Base-by-base conservation (phyloP, 257 asterid species). In the Solanum chmielewskii region DNA sequence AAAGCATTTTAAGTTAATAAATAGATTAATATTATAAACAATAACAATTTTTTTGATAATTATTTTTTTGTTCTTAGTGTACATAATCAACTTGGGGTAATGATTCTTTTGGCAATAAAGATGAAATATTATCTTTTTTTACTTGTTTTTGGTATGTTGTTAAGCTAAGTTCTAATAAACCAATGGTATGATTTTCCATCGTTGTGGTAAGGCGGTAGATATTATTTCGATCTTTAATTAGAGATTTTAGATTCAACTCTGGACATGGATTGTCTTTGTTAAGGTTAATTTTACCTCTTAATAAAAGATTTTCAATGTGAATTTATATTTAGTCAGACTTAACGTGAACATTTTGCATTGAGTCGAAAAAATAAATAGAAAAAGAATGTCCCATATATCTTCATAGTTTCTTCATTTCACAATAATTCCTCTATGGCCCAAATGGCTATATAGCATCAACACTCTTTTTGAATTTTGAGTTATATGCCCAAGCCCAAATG, bases 1-100 rank as follows among this genome's bases (percentile, higher is more conserved):
- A 94, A 89, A 89, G 77, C 75, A n/a, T 90, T 86, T 78, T 94
- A 90, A 90, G 41, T 80, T 45, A 9, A 77, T 77, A 16, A 41
- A 42, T 25, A 77, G 56, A 70, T 12, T 75, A 75, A 77, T 77
- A 76, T 42, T 41, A 12, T 16, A 73, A 73, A 18, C 11, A 9
- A 74, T 20, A 21, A 35, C 35, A 16, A 68, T 13, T 0, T 14
- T 21, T 39, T 74, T 78, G 25, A 16, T 45, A 25, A 10, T 20
- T 27, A 62, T 4, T n/a, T 27, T 44, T 25, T 42, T 6, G 56
- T 45, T 78, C 84, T 9, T 78, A 25, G 16, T 78, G 84, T 78
- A 44, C 10, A 78, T 62, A 11, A n/a, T 62, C 29, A 62, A 62
- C 31, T 62, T 62, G 70, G 64, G 64, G 16, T 45, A 25, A 25